phyloP scores from a whole-genome alignment of 1,284 basidiomycete species.

The Phaffia rhodozyma region DNA sequence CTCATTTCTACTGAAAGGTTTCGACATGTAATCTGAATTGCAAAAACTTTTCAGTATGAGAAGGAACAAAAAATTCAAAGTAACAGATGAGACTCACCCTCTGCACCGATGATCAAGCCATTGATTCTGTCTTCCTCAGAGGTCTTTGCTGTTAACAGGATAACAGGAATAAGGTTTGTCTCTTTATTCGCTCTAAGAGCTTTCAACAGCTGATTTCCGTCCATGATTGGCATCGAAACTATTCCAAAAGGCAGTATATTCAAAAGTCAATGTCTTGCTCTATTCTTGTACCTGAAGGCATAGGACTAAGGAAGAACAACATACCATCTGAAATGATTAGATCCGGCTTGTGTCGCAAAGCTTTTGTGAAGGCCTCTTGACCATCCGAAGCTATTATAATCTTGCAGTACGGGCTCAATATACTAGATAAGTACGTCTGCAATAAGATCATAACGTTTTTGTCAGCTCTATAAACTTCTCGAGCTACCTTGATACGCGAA shows the following conservation, averaged over 20 bases:
- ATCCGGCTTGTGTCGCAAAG: constrained; percentile 23
- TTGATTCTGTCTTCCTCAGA: constrained; percentile 15
- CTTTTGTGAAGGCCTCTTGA: constrained; percentile 32
- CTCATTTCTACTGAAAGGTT: constrained; percentile 28
- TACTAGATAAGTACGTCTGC: not conserved
- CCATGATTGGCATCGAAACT: constrained; percentile 6
- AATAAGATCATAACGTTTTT: too few relatives aligned
- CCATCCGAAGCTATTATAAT: constrained; percentile 37
- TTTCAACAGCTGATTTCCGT: constrained; percentile 3
- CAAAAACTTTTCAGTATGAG: not conserved
- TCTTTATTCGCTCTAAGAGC: constrained; percentile 5
- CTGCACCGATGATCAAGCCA: constrained; percentile 26
- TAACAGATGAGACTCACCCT: constrained; percentile 21
- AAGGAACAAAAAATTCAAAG: not conserved
- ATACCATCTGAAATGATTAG: constrained; percentile 35
- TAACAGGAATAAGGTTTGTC: constrained; percentile 24
- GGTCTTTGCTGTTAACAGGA: constrained; percentile 24
- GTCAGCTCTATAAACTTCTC: too few relatives aligned
- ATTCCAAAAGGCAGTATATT: not conserved
- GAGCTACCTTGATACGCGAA: too few relatives aligned
- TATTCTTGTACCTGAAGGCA: constrained; percentile 9
- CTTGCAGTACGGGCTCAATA: constrained; percentile 33
- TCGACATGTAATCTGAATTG: constrained; percentile 23
- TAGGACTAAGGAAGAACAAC: constrained; percentile 28
- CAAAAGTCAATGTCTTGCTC: constrained; percentile 24